phyloP scores from a whole-genome alignment of 371 early-diverging fungal species.

The Mucor plumbeus region DNA sequence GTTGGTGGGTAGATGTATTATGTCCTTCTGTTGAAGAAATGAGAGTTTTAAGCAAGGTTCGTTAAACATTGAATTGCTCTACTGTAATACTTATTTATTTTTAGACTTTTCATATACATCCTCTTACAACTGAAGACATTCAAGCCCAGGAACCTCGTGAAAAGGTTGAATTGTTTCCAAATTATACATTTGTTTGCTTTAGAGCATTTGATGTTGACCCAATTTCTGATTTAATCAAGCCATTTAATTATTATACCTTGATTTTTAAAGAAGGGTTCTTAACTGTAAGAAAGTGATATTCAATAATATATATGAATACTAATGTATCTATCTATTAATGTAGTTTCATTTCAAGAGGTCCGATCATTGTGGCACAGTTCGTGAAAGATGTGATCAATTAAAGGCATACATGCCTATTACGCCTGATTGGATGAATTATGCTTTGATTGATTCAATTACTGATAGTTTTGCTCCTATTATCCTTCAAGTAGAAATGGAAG shows the following conservation, averaged over 20 bases:
- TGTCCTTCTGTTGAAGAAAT: slow-evolving; percentile 85
- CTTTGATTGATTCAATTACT: slow-evolving; percentile 82
- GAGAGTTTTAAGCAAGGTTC: slow-evolving; percentile 67
- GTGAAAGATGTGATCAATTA: slow-evolving; percentile 43
- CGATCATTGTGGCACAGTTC: slow-evolving; percentile 38
- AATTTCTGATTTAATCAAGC: slow-evolving; percentile 47
- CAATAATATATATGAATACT: no score
- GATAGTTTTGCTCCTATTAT: slow-evolving; percentile 82
- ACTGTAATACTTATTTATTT: background rate
- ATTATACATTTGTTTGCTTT: slow-evolving; percentile 73
- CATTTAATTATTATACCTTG: slow-evolving; percentile 83
- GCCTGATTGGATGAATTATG: slow-evolving; percentile 83
- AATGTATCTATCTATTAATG: background rate
- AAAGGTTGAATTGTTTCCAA: slow-evolving; percentile 75
- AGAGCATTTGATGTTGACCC: slow-evolving; percentile 72
- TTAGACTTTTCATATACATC: slow-evolving; percentile 72
- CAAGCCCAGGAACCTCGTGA: slow-evolving; percentile 79
- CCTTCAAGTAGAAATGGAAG: slow-evolving; percentile 79
- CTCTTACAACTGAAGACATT: slow-evolving; percentile 93
- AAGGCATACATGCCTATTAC: slow-evolving; percentile 46
- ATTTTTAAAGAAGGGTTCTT: slow-evolving; percentile 71
- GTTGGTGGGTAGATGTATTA: slow-evolving; percentile 90
- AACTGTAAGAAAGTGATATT: slow-evolving; percentile 43
- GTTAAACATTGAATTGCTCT: background rate
- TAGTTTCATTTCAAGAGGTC: slow-evolving; percentile 50